These are phyloP conservation scores for Dothiorella sarmentorum DNA, from an alignment of 2,329 filamentous ascomycete genomes.

Conservation along the genomic window DNA sequence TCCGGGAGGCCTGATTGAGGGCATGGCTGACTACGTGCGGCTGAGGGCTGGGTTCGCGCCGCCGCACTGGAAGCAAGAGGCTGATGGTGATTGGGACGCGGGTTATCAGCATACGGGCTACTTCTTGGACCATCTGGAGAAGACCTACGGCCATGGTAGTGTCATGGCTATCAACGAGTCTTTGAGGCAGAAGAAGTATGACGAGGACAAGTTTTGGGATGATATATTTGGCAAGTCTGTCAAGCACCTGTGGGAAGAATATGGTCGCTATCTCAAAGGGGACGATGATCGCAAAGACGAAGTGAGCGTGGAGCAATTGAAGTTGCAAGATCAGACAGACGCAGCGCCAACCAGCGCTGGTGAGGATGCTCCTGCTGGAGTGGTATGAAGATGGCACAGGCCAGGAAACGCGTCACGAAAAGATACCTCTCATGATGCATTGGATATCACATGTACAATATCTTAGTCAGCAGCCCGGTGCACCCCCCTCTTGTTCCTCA, in stretches of 20 bases:
- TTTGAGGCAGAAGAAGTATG: constrained; percentile 52
- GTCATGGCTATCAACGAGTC: constrained; percentile 62
- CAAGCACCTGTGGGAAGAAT: constrained; percentile 70
- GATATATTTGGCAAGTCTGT: constrained; percentile 65
- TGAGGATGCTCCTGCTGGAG: neutral
- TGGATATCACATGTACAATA: no score
- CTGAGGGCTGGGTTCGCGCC: constrained; percentile 69
- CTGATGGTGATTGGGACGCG: constrained; percentile 69
- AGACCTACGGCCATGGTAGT: constrained; percentile 50
- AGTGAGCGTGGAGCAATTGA: neutral
- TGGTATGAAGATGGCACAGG: neutral
- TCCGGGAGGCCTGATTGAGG: constrained; percentile 76
- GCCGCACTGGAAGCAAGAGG: constrained; percentile 72
- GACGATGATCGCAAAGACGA: neutral
- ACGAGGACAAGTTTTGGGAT: constrained; percentile 56
- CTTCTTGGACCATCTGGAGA: constrained; percentile 83
- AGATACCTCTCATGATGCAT: no score
- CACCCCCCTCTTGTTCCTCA: no score
- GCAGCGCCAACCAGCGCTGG: neutral
- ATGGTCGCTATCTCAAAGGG: constrained; percentile 50
- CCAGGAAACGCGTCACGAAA: no score
- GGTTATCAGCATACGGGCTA: constrained; percentile 91
- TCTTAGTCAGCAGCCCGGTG: no score
- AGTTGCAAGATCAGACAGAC: neutral
- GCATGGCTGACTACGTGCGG: constrained; percentile 89